phyloP scores from a whole-genome alignment of 768 basidiomycete species.

The Rhodotorula graminis region DNA sequence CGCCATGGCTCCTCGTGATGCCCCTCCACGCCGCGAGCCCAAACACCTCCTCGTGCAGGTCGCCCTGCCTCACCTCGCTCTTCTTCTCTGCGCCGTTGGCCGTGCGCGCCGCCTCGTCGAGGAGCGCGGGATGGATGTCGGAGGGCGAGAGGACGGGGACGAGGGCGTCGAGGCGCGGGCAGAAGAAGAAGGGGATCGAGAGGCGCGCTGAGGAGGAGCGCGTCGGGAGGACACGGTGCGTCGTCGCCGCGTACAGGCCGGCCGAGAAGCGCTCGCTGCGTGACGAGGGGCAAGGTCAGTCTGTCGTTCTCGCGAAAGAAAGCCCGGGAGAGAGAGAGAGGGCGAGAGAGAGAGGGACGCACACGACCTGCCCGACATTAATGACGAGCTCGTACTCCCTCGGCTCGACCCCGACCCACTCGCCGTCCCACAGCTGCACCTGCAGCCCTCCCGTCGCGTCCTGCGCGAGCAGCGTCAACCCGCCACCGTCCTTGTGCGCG shows the following conservation, averaged over 20 bases:
- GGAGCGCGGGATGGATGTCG: slow-evolving; percentile 4
- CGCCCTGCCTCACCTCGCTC: slow-evolving; percentile 12
- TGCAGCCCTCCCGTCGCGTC: slow-evolving; percentile 27
- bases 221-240: slow-evolving; percentile 30
- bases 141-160: slow-evolving; percentile 1
- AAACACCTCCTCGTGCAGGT: slow-evolving; percentile 27
- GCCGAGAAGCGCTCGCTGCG: slow-evolving; percentile 16
- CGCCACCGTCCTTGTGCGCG: slow-evolving; percentile 22
- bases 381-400: slow-evolving; percentile 15
- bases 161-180: background rate
- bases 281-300: background rate
- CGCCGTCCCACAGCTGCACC: slow-evolving; percentile 18
- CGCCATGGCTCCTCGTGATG: slow-evolving; percentile 16
- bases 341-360: background rate
- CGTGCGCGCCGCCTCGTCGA: background rate
- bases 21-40: slow-evolving; percentile 30
- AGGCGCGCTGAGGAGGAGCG: slow-evolving; percentile 1
- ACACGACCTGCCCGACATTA: slow-evolving; percentile 32
- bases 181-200: slow-evolving; percentile 37
- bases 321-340: background rate
- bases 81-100: background rate
- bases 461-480: slow-evolving; percentile 27
- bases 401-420: slow-evolving; percentile 18
- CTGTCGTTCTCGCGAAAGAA: too few relatives aligned
- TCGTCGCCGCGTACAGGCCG: slow-evolving; percentile 21